Conservation (phyloP, 306 rosid species). For the Prunus davidiana region DNA sequence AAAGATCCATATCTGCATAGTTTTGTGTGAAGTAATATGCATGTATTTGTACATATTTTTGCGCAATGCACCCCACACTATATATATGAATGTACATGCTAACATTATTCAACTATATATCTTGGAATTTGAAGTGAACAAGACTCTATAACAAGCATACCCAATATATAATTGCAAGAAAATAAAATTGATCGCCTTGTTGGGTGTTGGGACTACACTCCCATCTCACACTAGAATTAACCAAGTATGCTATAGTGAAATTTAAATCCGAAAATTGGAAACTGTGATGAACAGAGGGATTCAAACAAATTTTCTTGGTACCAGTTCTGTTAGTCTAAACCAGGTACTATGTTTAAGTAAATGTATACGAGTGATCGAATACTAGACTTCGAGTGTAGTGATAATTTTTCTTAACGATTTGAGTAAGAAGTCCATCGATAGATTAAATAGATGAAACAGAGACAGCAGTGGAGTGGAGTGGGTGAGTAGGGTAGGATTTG, state of each 20-base stretch:
- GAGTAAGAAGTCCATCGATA: not conserved
- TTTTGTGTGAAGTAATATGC: conserved; percentile 1
- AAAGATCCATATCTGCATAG: not conserved
- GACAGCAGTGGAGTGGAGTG: not conserved
- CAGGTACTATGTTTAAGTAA: not conserved
- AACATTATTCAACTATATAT: not conserved
- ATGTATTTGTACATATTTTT: not conserved
- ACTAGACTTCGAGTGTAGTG: too few relatives aligned
- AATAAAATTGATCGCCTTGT: not conserved
- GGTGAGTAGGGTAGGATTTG: conserved; percentile 1
- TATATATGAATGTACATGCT: not conserved
- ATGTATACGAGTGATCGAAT: not conserved
- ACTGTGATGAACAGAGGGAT: not conserved
- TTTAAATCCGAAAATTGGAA: not conserved
- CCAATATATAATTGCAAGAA: not conserved
- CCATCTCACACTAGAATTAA: not conserved
- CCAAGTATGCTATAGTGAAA: not conserved
- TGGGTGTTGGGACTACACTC: not conserved
- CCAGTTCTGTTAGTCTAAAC: not conserved
- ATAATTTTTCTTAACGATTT: too few relatives aligned
- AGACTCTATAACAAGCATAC: not conserved
- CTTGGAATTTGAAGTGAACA: not conserved
- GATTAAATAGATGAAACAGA: conserved; percentile 3
- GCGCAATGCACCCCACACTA: not conserved
- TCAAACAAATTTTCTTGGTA: not conserved